A percentile compares a stretch with the other conserved stretches of the same genome.
Evolutionary conservation across 2,329 filamentous ascomycete genomes (phyloP).

Genomic region (Reticulascus tulasneorum): DNA sequence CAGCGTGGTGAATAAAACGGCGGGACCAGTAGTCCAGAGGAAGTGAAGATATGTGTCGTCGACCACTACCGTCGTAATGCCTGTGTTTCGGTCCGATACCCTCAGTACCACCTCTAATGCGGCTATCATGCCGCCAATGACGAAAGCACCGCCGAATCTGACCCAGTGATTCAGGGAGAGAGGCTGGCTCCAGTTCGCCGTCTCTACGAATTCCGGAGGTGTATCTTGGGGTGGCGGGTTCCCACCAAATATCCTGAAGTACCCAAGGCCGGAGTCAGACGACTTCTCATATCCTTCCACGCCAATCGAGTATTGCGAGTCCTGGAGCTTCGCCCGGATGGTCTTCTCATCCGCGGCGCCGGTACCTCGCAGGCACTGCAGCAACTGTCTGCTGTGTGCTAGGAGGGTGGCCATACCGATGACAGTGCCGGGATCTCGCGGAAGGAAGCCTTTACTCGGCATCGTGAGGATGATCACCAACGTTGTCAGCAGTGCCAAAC

Average conservation of each 20-base stretch:
- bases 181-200: slow-evolving; percentile 24
- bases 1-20: slow-evolving; percentile 22
- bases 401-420: slow-evolving; percentile 30
- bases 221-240: slow-evolving; percentile 8
- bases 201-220: slow-evolving; percentile 13
- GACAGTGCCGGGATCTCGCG: slow-evolving; percentile 28
- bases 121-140: slow-evolving; percentile 26
- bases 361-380: slow-evolving; percentile 29
- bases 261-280: slow-evolving; percentile 13
- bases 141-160: slow-evolving; percentile 20
- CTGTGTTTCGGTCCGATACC: slow-evolving; percentile 22
- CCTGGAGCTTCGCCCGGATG: slow-evolving; percentile 22
- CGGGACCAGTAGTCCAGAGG: slow-evolving; percentile 30
- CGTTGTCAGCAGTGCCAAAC: slow-evolving; percentile 19
- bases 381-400: slow-evolving; percentile 28
- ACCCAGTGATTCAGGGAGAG: slow-evolving; percentile 22
- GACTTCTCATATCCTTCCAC: slow-evolving; percentile 31
- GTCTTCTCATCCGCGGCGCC: slow-evolving; percentile 25
- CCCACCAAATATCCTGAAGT: slow-evolving; percentile 20
- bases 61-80: slow-evolving; percentile 23
- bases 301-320: slow-evolving; percentile 25
- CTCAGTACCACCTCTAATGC: slow-evolving; percentile 29
- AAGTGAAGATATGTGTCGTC: slow-evolving; percentile 24
- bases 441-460: slow-evolving; percentile 29
- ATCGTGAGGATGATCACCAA: slow-evolving; percentile 17